These are phyloP conservation scores for Neonectria hederae DNA, from an alignment of 2,329 filamentous ascomycete species.

Conservation along the genomic window DNA sequence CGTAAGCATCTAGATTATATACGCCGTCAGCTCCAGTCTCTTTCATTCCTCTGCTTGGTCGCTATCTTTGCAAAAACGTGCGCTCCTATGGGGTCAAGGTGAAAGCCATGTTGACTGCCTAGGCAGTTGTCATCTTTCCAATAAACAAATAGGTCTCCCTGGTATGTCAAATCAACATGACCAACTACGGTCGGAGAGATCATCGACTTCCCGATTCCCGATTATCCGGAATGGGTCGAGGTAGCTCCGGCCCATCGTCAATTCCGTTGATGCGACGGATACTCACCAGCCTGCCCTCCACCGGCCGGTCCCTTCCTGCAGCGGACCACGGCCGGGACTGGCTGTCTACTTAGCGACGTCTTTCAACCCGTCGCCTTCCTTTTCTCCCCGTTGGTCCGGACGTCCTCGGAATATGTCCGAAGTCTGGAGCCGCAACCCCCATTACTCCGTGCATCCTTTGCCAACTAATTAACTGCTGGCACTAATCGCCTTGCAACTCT, in stretches of 20 bases:
- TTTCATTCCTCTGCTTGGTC: too few relatives aligned
- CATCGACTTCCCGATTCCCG: background rate
- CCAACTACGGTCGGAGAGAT: background rate
- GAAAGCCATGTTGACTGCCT: background rate
- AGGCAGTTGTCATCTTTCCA: background rate
- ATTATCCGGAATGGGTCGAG: background rate
- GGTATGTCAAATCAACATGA: background rate
- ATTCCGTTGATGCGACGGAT: constrained; percentile 14
- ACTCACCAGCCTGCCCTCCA: background rate
- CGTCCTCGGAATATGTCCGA: background rate
- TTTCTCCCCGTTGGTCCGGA: constrained; percentile 11
- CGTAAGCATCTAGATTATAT: too few relatives aligned
- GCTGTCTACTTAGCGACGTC: background rate
- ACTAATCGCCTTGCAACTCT: background rate
- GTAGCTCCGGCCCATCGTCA: background rate
- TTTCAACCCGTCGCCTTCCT: background rate
- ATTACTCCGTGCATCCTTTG: background rate
- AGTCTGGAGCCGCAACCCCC: background rate
- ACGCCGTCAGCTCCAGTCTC: too few relatives aligned
- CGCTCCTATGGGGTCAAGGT: background rate
- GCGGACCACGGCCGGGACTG: background rate
- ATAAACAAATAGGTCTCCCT: background rate
- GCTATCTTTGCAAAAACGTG: background rate
- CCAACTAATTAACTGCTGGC: background rate
- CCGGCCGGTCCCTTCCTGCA: background rate